These are phyloP conservation scores for Solanum sitiens DNA, from an alignment of 257 asterid species.

Conservation along the genomic window DNA sequence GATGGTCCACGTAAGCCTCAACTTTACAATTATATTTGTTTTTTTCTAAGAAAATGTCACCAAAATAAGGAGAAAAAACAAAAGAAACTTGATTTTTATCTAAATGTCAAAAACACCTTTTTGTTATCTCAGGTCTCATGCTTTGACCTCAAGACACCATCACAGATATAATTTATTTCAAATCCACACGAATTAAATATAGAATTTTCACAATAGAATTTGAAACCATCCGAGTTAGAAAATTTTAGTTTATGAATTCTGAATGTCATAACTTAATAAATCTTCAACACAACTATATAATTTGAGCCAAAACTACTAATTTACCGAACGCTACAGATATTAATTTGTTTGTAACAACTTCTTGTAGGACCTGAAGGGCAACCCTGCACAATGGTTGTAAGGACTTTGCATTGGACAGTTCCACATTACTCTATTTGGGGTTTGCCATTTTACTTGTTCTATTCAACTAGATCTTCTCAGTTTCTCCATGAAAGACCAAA, in stretches of 20 bases:
- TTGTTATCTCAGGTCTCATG: not conserved
- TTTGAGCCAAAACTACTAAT: not conserved
- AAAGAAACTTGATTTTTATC: not conserved
- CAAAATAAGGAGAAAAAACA: not conserved
- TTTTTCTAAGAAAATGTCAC: not conserved
- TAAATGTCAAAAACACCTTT: not conserved
- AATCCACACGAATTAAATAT: not conserved
- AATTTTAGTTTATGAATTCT: too few relatives aligned
- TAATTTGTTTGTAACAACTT: not conserved
- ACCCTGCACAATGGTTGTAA: slow-evolving; percentile 71
- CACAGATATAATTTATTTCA: not conserved
- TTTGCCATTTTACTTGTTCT: slow-evolving; percentile 76
- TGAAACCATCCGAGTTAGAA: not conserved
- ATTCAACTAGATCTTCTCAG: slow-evolving; percentile 83
- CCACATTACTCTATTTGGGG: slow-evolving; percentile 96
- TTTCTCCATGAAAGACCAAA: slow-evolving; percentile 75
- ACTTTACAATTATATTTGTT: not conserved
- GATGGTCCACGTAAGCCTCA: not conserved
- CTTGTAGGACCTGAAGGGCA: slow-evolving; percentile 55
- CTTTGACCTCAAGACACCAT: not conserved
- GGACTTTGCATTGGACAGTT: slow-evolving; percentile 86
- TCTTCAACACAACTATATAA: not conserved
- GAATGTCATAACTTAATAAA: too few relatives aligned
- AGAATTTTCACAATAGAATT: not conserved
- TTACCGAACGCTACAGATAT: not conserved